Base-by-base conservation (phyloP, 1,139 yeast genomes). In the Taphrina deformans region DNA sequence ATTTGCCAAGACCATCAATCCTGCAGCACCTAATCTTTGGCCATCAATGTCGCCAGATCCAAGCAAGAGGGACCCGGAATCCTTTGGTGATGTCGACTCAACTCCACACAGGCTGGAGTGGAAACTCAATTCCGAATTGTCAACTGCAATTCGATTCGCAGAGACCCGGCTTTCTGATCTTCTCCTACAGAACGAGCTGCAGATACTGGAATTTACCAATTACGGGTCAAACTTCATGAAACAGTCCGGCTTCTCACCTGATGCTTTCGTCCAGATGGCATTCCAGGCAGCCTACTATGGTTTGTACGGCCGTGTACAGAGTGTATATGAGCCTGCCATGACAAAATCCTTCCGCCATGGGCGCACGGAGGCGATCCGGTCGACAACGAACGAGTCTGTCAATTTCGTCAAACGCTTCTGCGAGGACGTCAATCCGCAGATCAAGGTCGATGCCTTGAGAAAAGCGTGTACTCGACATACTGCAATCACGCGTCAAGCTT, bases 311-410 rank as follows among this genome's bases (percentile, higher is more conserved):
- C 88, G 88, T 73, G 95, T 90, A 50, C 97, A 90, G 75, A 89
- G 96, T 71, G 89, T 96, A 14, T 91, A 91, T 75, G 97, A 91
- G 77, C 97, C 97, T 2, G 96, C 96, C 12, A 91, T 91, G 97
- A 91, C 97, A 1, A 91, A 91, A 75, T 80, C 80, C 67, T 91
- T 86, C 73, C 82, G 86, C 70, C 96, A 91, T 74, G 97, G 97
- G 16, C 82, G 97, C 74, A 91, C 97, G 0, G 97, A 91, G 76
- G 96, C 97, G 3, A 85, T 91, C 64, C 81, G 97, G 71, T 83
- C 96, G 0, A 97, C 90, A 1, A 85, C 95, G 12, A 81, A 83
- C 69, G 91, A 89, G 73, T 88, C 96, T 1, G 88, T 88, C 73
- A 80, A 83, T 61, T 91, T 89, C 78, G 96, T 89, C 29, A 84